Percentiles rank a stretch among this genome's conserved stretches.
phyloP scores from a whole-genome alignment of 495 filamentous ascomycete species.

The Neurospora sp. region DNA sequence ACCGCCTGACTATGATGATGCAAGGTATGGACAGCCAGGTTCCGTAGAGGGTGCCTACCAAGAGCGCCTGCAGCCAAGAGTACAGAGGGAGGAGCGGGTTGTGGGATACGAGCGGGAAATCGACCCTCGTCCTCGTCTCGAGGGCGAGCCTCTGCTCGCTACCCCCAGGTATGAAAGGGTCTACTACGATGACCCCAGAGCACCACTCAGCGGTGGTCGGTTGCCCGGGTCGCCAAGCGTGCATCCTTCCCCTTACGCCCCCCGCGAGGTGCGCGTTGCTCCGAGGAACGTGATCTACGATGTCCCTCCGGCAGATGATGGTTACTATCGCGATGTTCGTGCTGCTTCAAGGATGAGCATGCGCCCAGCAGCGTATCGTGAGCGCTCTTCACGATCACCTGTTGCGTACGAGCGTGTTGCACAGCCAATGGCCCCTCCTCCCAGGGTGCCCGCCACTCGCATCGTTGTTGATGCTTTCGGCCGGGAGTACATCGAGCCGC shows the following conservation, averaged over 20 bases:
- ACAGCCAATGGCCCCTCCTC: conserved; percentile 41
- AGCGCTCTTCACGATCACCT: conserved; percentile 47
- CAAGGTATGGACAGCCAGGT: conserved; percentile 21
- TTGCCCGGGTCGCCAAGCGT: conserved; percentile 37
- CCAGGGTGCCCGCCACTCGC: conserved; percentile 44
- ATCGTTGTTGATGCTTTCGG: conserved; percentile 64
- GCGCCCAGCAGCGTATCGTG: conserved; percentile 38
- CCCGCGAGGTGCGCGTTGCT: conserved; percentile 31
- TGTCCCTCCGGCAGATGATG: conserved; percentile 14
- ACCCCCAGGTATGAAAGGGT: conserved; percentile 26
- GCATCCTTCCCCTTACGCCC: conserved; percentile 34
- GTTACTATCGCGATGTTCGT: conserved; percentile 46
- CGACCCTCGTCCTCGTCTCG: conserved; percentile 9
- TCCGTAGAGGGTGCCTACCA: conserved; percentile 14
- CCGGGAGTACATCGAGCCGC: conserved; percentile 56
- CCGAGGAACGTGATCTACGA: neutral
- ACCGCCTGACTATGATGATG: conserved; percentile 32
- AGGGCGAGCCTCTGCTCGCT: conserved; percentile 11
- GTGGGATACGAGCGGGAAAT: conserved; percentile 18
- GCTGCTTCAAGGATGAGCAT: conserved; percentile 30
- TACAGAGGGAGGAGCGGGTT: conserved; percentile 15
- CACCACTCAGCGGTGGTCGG: conserved; percentile 37
- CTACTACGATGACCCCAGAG: conserved; percentile 24
- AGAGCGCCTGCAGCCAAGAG: conserved; percentile 14
- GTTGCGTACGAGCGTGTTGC: conserved; percentile 39